Conservation (phyloP, 495 filamentous ascomycete genomes). For the Penicillium longicatenatum region DNA sequence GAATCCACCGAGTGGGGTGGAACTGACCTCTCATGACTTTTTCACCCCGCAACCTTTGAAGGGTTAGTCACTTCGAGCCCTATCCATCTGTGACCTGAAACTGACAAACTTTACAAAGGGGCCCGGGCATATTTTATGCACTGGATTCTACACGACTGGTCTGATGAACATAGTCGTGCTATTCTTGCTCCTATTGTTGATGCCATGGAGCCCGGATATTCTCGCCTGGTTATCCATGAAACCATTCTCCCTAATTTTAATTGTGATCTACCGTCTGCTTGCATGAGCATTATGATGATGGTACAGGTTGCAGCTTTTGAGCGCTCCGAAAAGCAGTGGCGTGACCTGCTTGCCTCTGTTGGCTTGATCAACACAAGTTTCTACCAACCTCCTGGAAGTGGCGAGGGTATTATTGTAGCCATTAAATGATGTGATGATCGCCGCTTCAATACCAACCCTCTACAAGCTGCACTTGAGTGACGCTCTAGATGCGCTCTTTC, state of each 20-base stretch:
- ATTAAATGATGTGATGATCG: not conserved
- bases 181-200: constrained; percentile 38
- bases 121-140: constrained; percentile 43
- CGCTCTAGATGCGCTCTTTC: no score
- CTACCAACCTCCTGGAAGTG: not conserved
- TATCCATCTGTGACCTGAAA: constrained; percentile 15
- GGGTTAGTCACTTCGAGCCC: constrained; percentile 45
- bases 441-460: no score
- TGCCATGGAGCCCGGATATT: constrained; percentile 45
- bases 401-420: constrained; percentile 6
- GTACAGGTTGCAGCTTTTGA: constrained; percentile 28
- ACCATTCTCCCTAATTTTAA: constrained; percentile 33
- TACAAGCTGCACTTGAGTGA: no score
- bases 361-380: constrained; percentile 35
- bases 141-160: constrained; percentile 51
- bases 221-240: constrained; percentile 38
- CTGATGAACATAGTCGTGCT: constrained; percentile 37
- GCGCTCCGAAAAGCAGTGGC: constrained; percentile 43
- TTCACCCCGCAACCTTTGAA: constrained; percentile 47
- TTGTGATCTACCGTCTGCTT: constrained; percentile 13
- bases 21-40: constrained; percentile 49
- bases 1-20: constrained; percentile 29
- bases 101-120: constrained; percentile 24
- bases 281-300: constrained; percentile 38
- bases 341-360: constrained; percentile 32